Conservation (phyloP, 2,329 filamentous ascomycete genomes). For the Talaromyces sp. region DNA sequence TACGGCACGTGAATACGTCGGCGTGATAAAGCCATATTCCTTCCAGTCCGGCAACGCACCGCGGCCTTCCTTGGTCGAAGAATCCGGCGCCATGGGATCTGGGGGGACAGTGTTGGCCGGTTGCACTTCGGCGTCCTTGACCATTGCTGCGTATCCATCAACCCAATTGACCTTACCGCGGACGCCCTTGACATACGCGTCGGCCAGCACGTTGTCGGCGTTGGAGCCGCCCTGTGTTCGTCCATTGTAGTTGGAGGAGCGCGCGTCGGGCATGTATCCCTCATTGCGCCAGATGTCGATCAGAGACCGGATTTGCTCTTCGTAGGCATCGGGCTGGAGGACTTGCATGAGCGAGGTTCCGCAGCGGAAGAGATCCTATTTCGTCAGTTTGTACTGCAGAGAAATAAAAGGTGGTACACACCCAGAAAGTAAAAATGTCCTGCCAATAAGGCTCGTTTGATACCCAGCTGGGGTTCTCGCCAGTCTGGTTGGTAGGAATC, state of each 20-base stretch:
- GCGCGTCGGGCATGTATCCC: slow-evolving; percentile 68
- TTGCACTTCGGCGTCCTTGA: slow-evolving; percentile 66
- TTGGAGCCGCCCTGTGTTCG: slow-evolving; percentile 72
- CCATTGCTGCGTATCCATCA: slow-evolving; percentile 62
- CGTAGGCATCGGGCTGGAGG: slow-evolving; percentile 58
- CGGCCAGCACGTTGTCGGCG: slow-evolving; percentile 62
- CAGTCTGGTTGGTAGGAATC: slow-evolving; percentile 67
- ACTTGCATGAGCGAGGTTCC: slow-evolving; percentile 65
- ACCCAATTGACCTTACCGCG: slow-evolving; percentile 59
- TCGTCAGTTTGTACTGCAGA: slow-evolving; percentile 48
- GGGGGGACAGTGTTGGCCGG: slow-evolving; percentile 58
- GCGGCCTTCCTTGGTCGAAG: slow-evolving; percentile 66
- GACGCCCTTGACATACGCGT: slow-evolving; percentile 63
- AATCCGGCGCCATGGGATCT: slow-evolving; percentile 48
- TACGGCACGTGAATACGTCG: slow-evolving; percentile 63
- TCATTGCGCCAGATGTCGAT: slow-evolving; percentile 66
- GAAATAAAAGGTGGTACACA: not conserved
- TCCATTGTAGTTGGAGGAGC: slow-evolving; percentile 68
- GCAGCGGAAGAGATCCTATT: slow-evolving; percentile 63
- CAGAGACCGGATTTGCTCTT: slow-evolving; percentile 62
- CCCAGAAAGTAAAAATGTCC: slow-evolving; percentile 66
- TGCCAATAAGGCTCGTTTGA: slow-evolving; percentile 64
- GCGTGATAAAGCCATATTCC: slow-evolving; percentile 62
- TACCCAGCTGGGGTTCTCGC: slow-evolving; percentile 64
- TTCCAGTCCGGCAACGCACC: slow-evolving; percentile 71